Percentiles rank a stretch among this genome's conserved stretches.
Conservation (phyloP, 768 basidiomycete genomes). For the Lactarius tabidus region DNA sequence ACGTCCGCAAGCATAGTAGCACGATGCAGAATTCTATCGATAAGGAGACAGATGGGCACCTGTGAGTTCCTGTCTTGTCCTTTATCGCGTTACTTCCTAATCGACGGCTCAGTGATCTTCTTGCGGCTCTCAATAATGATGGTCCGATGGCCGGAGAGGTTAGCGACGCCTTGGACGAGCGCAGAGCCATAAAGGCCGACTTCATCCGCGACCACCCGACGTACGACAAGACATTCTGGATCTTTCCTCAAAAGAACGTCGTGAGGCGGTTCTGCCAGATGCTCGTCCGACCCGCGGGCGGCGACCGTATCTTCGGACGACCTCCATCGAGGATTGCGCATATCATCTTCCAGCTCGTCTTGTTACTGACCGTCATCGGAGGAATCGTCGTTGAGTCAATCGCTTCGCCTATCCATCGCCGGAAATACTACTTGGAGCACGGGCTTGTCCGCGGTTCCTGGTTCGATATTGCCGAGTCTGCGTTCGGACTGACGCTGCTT, state of each 20-base stretch:
- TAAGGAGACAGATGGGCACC: conserved; percentile 65
- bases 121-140: conserved; percentile 63
- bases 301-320: conserved; percentile 84
- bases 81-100: neutral
- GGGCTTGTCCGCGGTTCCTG: conserved; percentile 68
- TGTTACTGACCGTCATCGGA: conserved; percentile 73
- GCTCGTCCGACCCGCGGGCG: conserved; percentile 75
- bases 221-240: conserved; percentile 87
- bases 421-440: conserved; percentile 56
- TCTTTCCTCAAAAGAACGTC: conserved; percentile 75
- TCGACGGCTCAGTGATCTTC: conserved; percentile 50
- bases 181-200: conserved; percentile 72
- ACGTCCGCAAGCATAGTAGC: conserved; percentile 33
- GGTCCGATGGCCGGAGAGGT: conserved; percentile 45
- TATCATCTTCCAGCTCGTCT: conserved; percentile 66
- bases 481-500: conserved; percentile 67
- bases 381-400: conserved; percentile 79
- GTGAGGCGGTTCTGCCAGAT: conserved; percentile 76
- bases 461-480: conserved; percentile 80
- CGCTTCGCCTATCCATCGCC: conserved; percentile 82
- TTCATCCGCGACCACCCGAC: conserved; percentile 86
- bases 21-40: conserved; percentile 36
- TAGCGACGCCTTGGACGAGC: conserved; percentile 63
- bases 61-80: conserved; percentile 45
- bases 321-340: conserved; percentile 61